A percentile compares a stretch with the other conserved stretches of the same genome.
Evolutionary conservation across 345 rosid genomes (phyloP).

Genomic region (Eucalyptus cloeziana): DNA sequence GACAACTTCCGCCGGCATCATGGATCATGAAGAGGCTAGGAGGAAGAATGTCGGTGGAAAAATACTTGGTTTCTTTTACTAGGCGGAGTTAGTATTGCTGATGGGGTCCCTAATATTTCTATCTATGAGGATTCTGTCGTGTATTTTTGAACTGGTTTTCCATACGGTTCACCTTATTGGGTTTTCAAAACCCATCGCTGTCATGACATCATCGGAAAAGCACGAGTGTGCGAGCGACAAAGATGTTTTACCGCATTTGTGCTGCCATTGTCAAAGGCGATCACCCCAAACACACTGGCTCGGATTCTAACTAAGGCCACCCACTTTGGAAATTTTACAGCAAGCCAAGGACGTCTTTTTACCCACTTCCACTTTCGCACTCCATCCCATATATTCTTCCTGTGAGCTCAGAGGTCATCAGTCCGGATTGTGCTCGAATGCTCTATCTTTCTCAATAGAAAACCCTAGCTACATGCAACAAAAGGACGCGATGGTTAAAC

Average conservation of each 20-base stretch:
- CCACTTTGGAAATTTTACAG: neutral
- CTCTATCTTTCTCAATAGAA: neutral
- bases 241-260: neutral
- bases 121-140: neutral
- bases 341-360: neutral
- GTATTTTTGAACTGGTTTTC: neutral
- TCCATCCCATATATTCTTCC: neutral
- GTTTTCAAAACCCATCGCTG: neutral
- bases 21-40: conserved; percentile 48
- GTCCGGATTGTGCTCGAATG: neutral
- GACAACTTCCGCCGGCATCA: conserved; percentile 40
- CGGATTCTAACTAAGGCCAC: neutral
- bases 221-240: neutral
- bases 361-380: neutral
- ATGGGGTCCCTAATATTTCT: neutral
- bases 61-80: conserved; percentile 39
- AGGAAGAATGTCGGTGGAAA: conserved; percentile 45
- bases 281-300: neutral
- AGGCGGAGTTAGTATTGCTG: neutral
- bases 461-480: neutral
- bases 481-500: neutral
- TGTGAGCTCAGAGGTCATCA: neutral
- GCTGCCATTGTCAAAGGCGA: neutral
- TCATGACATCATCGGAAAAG: neutral
- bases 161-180: neutral